These are phyloP conservation scores for Camellia granthamiana DNA, from an alignment of 148 eudicot species.

Conservation along the genomic window DNA sequence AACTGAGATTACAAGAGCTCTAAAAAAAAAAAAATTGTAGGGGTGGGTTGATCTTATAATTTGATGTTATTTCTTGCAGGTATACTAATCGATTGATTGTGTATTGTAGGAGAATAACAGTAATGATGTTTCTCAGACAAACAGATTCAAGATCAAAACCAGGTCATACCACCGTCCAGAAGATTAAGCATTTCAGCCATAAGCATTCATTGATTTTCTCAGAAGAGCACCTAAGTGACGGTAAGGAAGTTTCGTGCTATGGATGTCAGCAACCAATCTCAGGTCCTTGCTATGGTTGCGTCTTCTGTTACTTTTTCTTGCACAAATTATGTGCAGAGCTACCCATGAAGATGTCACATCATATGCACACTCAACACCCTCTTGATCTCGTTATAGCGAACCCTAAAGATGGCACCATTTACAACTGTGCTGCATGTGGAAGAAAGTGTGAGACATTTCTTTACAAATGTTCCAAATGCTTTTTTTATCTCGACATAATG, in stretches of 20 bases:
- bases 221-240: neutral
- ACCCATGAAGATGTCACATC: neutral
- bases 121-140: no score
- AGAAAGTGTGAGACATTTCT: neutral
- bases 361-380: neutral
- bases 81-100: no score
- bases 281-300: neutral
- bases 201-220: neutral
- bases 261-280: neutral
- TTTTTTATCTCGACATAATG: neutral
- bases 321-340: neutral
- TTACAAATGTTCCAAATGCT: neutral
- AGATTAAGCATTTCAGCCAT: neutral
- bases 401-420: neutral
- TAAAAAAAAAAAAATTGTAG: no score
- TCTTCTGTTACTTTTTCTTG: neutral
- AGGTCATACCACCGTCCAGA: no score
- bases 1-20: no score
- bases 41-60: no score
- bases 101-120: no score
- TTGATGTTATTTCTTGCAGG: no score
- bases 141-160: no score
- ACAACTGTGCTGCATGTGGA: neutral
- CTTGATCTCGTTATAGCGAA: neutral
- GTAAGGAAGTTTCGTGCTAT: neutral